A percentile compares a stretch with the other conserved stretches of the same genome.
phyloP scores from a whole-genome alignment of 352 stramenopile species.

The Phytophthora colocasiae region DNA sequence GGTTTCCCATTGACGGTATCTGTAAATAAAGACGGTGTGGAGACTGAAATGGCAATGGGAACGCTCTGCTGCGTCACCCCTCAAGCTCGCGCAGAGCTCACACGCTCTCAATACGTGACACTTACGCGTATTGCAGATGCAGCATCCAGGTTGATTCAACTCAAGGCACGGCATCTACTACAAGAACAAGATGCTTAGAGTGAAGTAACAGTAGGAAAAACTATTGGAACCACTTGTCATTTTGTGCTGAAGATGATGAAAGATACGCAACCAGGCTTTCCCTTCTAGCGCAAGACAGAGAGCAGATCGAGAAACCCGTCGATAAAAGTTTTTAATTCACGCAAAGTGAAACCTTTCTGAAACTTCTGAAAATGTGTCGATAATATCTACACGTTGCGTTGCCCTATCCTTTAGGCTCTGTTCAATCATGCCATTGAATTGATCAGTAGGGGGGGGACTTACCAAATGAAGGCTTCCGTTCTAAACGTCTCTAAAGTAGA shows the following conservation, averaged over 20 bases:
- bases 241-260: neutral
- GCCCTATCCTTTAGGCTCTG: neutral
- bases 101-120: slow-evolving; percentile 33
- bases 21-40: neutral
- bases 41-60: slow-evolving; percentile 25
- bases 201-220: too few relatives aligned
- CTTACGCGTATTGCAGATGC: slow-evolving; percentile 25
- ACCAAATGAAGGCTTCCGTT: neutral
- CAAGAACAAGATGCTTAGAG: neutral
- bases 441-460: too few relatives aligned
- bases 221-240: neutral
- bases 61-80: slow-evolving; percentile 38
- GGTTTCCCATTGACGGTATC: slow-evolving; percentile 28
- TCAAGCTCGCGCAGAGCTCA: slow-evolving; percentile 25
- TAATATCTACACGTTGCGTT: neutral
- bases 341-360: too few relatives aligned
- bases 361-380: too few relatives aligned
- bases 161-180: slow-evolving; percentile 14
- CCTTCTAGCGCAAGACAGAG: too few relatives aligned
- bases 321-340: too few relatives aligned
- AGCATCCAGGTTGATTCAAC: slow-evolving; percentile 28
- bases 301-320: too few relatives aligned
- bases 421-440: neutral
- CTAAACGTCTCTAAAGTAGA: neutral
- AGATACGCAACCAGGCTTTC: too few relatives aligned